Base-by-base conservation (phyloP, 108 stramenopile species). In the Cyclostephanos invisitatus region DNA sequence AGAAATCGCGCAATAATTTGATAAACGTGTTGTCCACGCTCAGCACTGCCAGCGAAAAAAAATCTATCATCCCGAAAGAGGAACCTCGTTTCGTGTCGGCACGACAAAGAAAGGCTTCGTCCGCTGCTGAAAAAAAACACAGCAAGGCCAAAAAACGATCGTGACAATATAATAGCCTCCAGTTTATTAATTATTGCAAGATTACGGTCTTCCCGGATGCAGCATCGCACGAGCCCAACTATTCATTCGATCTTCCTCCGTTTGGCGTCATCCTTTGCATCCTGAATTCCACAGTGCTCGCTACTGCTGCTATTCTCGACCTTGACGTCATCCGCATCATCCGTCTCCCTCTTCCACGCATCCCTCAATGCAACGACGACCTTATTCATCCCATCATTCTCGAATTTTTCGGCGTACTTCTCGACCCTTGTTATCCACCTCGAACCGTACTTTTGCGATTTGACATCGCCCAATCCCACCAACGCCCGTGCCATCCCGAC, bases 391-490 rank as follows among this genome's bases (percentile, higher is more conserved):
- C 84, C 90, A 21, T 89, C 85, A 37, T 66, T 56, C 64, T 86
- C 85, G 79, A 91, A 91, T 40, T 74, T 60, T 32, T 80, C 62
- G 4, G 85, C 82, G 60, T 91, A 88, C 51, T 79, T 84, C 12
- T 84, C 68, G 24, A 94, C 80, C 59, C 76, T 82, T 8, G 58
- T 50, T 53, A 90, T 47, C 89, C 90, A 94, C 49, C 86, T 79
- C 6, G 83, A 80, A 1, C 81, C 93, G 69, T 91, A 94, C 62
- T 87, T 84, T 58, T 86, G 83, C 47, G 78, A 81, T 63, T 91
- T 91, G 58, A 72, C 77, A 74, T 94, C 93, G 8, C 90, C 89
- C 67, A 94, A 63, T 49, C 85, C 78, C 17, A 94, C 89, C 59
- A 94, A 81, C 20, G 84, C 81, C 21, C 90, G 77, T 4, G 90